phyloP scores from a whole-genome alignment of 2,329 filamentous ascomycete species.

The Botrytis aclada region DNA sequence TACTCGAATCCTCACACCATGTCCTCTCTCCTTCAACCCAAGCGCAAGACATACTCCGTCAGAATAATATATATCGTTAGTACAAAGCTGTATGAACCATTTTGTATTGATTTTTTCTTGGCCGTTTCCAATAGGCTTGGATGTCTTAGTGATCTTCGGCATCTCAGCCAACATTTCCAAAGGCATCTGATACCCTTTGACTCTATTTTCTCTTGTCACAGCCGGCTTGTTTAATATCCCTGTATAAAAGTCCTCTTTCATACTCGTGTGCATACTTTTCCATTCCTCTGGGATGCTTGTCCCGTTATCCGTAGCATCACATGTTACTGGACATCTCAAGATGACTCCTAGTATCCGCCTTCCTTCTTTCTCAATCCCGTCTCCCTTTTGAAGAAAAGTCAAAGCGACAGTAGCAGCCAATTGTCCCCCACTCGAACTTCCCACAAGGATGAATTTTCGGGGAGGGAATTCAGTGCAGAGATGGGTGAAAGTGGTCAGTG shows the following conservation, averaged over 20 bases:
- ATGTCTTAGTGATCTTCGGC: slow-evolving; percentile 13
- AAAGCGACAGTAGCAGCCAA: slow-evolving; percentile 45
- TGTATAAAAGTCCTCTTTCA: slow-evolving; percentile 39
- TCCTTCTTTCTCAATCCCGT: background rate
- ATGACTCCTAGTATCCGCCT: slow-evolving; percentile 41
- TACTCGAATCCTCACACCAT: slow-evolving; percentile 44
- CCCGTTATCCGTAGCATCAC: slow-evolving; percentile 42
- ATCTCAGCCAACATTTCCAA: slow-evolving; percentile 40
- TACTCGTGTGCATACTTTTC: slow-evolving; percentile 42
- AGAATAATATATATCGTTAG: slow-evolving; percentile 51
- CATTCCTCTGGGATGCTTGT: slow-evolving; percentile 42
- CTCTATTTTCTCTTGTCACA: slow-evolving; percentile 39
- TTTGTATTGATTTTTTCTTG: slow-evolving; percentile 38
- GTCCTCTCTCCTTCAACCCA: slow-evolving; percentile 41
- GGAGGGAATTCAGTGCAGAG: slow-evolving; percentile 22
- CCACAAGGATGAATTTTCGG: slow-evolving; percentile 39
- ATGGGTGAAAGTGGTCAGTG: slow-evolving; percentile 40
- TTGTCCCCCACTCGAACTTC: slow-evolving; percentile 49
- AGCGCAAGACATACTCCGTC: slow-evolving; percentile 51
- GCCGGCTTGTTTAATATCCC: slow-evolving; percentile 38
- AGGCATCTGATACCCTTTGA: slow-evolving; percentile 41
- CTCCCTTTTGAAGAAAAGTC: slow-evolving; percentile 32
- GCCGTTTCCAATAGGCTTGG: background rate
- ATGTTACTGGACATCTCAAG: slow-evolving; percentile 49
- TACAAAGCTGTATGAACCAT: slow-evolving; percentile 48